Base-by-base conservation (phyloP, 345 rosid species). In the Lepidium sativum region DNA sequence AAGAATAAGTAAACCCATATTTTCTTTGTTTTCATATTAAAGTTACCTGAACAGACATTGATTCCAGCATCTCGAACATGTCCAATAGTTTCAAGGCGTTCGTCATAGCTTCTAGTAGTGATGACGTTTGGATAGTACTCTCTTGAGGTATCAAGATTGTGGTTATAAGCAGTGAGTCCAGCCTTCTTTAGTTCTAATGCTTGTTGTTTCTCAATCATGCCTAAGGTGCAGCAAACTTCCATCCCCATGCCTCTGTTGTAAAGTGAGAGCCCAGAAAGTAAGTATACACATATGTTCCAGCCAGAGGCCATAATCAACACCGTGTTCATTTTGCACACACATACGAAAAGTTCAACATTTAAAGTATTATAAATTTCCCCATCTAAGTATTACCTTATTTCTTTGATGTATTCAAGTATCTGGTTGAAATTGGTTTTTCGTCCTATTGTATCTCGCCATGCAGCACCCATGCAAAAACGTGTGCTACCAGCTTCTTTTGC, bases 391-490 rank as follows among this genome's bases (percentile, higher is more conserved):
- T 51, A 94, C 97, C 99, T 85, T 66, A 94, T 94, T 71, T 90
- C 96, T 79, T 86, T 85, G 54, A 94, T 91, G 76, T 94, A 94
- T 45, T 86, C 96, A 68, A 94, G 88, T 48, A 90, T 84, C 45
- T 88, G 95, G 59, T 71, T 80, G 77, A 94, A 94, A 74, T 90
- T 88, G 44, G 96, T 88, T 73, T 94, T 94, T 74, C 97, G 79
- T 63, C 99, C 97, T 27, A 88, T 41, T 1, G 96, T 90, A 61
- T 94, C 99, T 82, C 99, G 82, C 99, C 99, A 94, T 8, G 97
- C 97, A 69, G 99, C 99, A 79, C 99, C 97, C 99, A 94, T 94
- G 69, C 99, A 94, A 78, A 94, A 94, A 35, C 99, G 91, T 17
- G 97, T 90, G 79, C 99, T 94, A 5, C 99, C 99, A 50, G 92